phyloP scores from a whole-genome alignment of 768 basidiomycete species.

The Lactarius tabidus region DNA sequence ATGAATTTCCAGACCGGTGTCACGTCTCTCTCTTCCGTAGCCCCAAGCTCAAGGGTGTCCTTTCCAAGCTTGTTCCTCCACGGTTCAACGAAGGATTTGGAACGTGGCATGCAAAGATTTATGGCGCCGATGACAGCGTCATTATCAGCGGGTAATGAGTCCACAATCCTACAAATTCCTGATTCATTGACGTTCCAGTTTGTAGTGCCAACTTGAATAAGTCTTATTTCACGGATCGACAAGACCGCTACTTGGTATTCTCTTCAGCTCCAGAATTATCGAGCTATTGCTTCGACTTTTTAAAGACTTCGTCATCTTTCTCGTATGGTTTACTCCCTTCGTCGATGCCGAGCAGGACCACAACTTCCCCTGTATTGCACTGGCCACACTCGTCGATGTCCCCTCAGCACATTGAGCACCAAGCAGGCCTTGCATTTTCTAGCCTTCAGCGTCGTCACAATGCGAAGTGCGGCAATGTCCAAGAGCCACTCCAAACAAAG shows the following conservation, averaged over 20 bases:
- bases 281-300: conserved; percentile 80
- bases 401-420: conserved; percentile 64
- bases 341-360: conserved; percentile 35
- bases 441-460: conserved; percentile 51
- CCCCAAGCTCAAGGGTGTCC: conserved; percentile 72
- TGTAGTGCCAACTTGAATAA: conserved; percentile 85
- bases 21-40: conserved; percentile 82
- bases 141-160: conserved; percentile 84
- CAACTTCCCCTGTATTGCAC: conserved; percentile 34
- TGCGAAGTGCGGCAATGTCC: conserved; percentile 13
- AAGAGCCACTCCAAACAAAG: conserved; percentile 12
- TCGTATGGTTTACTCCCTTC: conserved; percentile 56
- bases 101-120: conserved; percentile 96
- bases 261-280: conserved; percentile 55
- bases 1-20: conserved; percentile 67
- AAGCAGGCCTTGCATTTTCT: conserved; percentile 52
- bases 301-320: conserved; percentile 61
- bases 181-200: not conserved
- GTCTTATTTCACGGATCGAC: conserved; percentile 92
- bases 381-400: conserved; percentile 67
- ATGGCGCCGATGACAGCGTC: conserved; percentile 88
- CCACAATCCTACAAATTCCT: conserved; percentile 16
- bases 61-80: conserved; percentile 77
- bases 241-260: conserved; percentile 91
- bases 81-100: conserved; percentile 99